phyloP scores from a whole-genome alignment of 352 stramenopile genomes.

The Globisporangium perplexum region DNA sequence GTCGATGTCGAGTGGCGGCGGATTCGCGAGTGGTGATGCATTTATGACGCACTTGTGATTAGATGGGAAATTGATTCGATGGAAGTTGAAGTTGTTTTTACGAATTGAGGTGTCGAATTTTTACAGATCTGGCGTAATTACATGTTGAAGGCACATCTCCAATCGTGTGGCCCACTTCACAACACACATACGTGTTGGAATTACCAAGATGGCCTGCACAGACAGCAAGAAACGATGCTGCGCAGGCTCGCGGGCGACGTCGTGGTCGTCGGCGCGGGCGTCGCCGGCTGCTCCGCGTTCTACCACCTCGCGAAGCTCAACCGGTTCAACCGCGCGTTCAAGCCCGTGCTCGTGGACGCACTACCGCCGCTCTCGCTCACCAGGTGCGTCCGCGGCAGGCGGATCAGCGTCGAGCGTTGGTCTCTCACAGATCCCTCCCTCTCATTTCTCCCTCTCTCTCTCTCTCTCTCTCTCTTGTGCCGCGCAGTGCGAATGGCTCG shows the following conservation, averaged over 20 bases:
- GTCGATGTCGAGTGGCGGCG: too few species aligned
- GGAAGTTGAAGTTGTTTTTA: not conserved
- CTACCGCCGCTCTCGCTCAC: constrained; percentile 62
- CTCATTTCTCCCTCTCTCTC: not conserved
- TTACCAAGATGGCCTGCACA: too few species aligned
- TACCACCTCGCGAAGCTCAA: constrained; percentile 72
- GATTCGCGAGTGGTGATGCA: not conserved
- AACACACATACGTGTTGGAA: too few species aligned
- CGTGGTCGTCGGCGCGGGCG: constrained; percentile 64
- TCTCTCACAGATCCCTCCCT: not conserved
- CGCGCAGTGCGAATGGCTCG: constrained; percentile 52
- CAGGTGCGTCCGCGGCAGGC: constrained; percentile 17
- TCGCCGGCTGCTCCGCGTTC: constrained; percentile 74
- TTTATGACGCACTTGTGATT: constrained; percentile 11
- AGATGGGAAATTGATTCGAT: constrained; percentile 4
- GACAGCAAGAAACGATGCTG: constrained; percentile 19
- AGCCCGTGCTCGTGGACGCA: constrained; percentile 65
- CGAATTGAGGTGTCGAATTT: not conserved
- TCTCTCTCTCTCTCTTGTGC: too few species aligned
- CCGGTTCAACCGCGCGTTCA: constrained; percentile 50
- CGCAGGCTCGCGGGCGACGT: constrained; percentile 53
- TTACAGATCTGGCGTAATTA: not conserved
- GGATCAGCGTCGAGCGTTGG: not conserved
- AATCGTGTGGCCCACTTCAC: too few species aligned
- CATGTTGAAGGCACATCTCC: too few species aligned